Evolutionary conservation across 306 rosid species (phyloP).

Genomic region (Rosa multiflora): DNA sequence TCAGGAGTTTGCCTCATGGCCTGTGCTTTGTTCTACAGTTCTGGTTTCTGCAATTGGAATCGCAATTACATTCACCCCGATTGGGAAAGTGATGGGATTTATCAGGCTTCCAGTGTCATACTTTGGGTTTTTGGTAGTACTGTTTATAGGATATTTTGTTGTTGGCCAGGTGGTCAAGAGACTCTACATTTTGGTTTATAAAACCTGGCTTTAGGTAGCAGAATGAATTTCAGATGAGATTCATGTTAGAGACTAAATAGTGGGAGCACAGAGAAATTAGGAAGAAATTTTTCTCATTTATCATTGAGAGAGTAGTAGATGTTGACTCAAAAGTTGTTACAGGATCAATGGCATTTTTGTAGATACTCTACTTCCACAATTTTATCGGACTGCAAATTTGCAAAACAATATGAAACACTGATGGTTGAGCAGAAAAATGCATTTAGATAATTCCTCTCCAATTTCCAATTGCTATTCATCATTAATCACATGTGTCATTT

Average conservation of each 20-base stretch:
- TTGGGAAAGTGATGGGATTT: slow-evolving; percentile 57
- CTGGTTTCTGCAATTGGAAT: slow-evolving; percentile 60
- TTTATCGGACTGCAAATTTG: slow-evolving; percentile 25
- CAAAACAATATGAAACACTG: slow-evolving; percentile 20
- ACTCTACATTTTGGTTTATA: slow-evolving; percentile 52
- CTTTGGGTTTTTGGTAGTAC: slow-evolving; percentile 53
- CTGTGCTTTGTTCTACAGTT: slow-evolving; percentile 68
- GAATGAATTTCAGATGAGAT: background rate
- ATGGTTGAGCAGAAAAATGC: slow-evolving; percentile 20
- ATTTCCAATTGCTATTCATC: slow-evolving; percentile 6
- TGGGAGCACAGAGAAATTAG: slow-evolving; percentile 10
- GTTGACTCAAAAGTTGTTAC: slow-evolving; percentile 14
- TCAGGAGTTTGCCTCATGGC: slow-evolving; percentile 79
- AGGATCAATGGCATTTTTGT: slow-evolving; percentile 14
- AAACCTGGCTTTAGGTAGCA: slow-evolving; percentile 62
- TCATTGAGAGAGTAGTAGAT: slow-evolving; percentile 22
- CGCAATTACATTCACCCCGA: slow-evolving; percentile 54
- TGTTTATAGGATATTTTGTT: slow-evolving; percentile 58
- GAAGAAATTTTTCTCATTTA: slow-evolving; percentile 14
- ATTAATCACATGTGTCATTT: slow-evolving; percentile 12
- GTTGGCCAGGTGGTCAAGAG: slow-evolving; percentile 67
- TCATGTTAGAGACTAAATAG: slow-evolving; percentile 6
- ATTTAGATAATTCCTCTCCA: slow-evolving; percentile 23
- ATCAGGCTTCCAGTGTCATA: slow-evolving; percentile 50
- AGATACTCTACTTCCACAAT: slow-evolving; percentile 3